Evolutionary conservation across 2,329 filamentous ascomycete genomes (phyloP).

Genomic region (Xylaria arbuscula): DNA sequence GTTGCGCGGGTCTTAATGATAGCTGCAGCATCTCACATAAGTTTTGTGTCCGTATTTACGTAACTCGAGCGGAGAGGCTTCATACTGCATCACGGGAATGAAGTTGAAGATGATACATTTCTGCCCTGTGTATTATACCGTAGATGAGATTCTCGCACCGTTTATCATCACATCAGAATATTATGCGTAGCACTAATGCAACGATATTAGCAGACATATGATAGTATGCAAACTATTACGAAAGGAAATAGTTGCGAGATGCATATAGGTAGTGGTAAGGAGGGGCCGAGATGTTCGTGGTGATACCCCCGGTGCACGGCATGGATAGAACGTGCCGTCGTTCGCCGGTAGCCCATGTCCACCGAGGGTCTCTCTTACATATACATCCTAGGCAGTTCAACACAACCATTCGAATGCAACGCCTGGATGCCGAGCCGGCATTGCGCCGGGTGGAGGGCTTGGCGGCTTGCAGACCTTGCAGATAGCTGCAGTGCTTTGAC

Average conservation of each 20-base stretch:
- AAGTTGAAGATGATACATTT: conserved; percentile 1
- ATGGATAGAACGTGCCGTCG: conserved; percentile 5
- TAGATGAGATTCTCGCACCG: conserved; percentile 3
- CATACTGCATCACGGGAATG: conserved; percentile 7
- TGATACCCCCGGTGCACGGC: conserved; percentile 1
- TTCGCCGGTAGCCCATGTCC: background rate
- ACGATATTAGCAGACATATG: conserved; percentile 6
- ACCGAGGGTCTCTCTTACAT: conserved; percentile 14
- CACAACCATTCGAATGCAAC: background rate
- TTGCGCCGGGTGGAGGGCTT: conserved; percentile 19
- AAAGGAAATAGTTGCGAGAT: background rate
- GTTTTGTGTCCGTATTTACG: background rate
- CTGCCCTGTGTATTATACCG: background rate
- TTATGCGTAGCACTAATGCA: background rate
- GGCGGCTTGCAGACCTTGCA: conserved; percentile 17
- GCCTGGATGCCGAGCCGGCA: conserved; percentile 26
- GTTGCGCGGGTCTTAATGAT: conserved; percentile 10
- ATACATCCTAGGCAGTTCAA: too few species aligned
- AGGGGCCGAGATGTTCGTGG: conserved; percentile 2
- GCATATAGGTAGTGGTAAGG: conserved; percentile 20
- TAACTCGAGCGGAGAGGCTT: background rate
- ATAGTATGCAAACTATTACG: background rate
- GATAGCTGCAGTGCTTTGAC: conserved; percentile 27
- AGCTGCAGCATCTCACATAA: conserved; percentile 5
- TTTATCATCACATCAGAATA: background rate